phyloP scores from a whole-genome alignment of 2,329 filamentous ascomycete species.

The Nigrospora sphaerica region DNA sequence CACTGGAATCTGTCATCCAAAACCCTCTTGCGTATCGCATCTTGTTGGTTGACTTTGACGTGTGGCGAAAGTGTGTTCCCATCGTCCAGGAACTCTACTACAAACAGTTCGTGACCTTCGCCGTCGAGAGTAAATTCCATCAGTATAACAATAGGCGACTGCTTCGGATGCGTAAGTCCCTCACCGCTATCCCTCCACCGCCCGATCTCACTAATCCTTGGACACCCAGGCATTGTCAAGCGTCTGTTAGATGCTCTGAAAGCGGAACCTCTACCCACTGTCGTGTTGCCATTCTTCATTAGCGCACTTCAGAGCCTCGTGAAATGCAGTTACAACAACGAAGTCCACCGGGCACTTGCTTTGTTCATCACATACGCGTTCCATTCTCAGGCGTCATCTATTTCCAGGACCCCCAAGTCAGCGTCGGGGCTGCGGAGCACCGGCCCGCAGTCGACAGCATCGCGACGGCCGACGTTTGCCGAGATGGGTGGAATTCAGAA shows the following conservation, averaged over 20 bases:
- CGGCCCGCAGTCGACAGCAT: slow-evolving; percentile 29
- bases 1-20: slow-evolving; percentile 85
- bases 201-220: slow-evolving; percentile 5
- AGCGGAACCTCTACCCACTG: slow-evolving; percentile 66
- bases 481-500: slow-evolving; percentile 27
- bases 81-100: slow-evolving; percentile 86
- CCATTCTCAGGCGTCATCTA: slow-evolving; percentile 48
- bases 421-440: slow-evolving; percentile 29
- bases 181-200: neutral
- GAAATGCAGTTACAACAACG: slow-evolving; percentile 72
- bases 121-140: slow-evolving; percentile 82
- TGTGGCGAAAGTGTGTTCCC: slow-evolving; percentile 75
- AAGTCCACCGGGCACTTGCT: slow-evolving; percentile 79
- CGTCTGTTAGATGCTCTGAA: slow-evolving; percentile 86
- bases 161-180: slow-evolving; percentile 74
- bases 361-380: slow-evolving; percentile 91
- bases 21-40: slow-evolving; percentile 93
- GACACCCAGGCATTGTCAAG: slow-evolving; percentile 71
- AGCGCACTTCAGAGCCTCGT: slow-evolving; percentile 73
- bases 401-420: slow-evolving; percentile 44
- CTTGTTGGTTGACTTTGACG: slow-evolving; percentile 84
- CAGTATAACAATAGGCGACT: slow-evolving; percentile 86
- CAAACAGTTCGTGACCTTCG: slow-evolving; percentile 82
- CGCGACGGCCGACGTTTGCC: slow-evolving; percentile 26
- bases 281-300: slow-evolving; percentile 70